Conservation (phyloP, 139 green algal species). For the Chlamydomonas sp. region DNA sequence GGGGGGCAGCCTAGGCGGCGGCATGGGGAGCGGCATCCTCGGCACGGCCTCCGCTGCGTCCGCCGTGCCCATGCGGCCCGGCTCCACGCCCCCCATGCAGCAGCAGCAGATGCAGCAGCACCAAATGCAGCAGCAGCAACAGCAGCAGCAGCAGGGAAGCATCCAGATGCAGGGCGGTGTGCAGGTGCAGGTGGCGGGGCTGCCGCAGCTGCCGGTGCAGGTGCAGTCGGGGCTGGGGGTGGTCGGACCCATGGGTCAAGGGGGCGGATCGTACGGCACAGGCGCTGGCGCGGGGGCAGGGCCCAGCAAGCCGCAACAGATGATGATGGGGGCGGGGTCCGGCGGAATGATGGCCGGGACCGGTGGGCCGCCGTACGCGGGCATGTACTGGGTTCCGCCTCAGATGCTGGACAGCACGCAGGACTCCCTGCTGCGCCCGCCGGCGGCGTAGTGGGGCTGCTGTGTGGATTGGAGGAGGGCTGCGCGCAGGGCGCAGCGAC, state of each 20-base stretch:
- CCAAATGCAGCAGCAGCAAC: background rate
- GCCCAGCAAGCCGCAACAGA: conserved; percentile 19
- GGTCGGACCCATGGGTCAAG: background rate
- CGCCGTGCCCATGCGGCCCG: background rate
- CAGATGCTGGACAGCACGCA: conserved; percentile 68
- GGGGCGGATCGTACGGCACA: background rate
- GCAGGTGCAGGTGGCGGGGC: background rate
- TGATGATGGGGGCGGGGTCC: background rate
- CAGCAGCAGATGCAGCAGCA: conserved; percentile 13
- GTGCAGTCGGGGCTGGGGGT: background rate
- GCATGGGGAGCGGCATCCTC: conserved; percentile 21
- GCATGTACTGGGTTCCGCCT: conserved; percentile 65
- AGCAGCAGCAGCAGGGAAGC: conserved; percentile 6
- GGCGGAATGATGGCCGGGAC: conserved; percentile 3
- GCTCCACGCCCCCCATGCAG: background rate
- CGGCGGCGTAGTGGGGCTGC: conserved; percentile 41
- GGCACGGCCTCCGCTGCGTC: conserved; percentile 2
- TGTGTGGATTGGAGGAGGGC: too few species aligned
- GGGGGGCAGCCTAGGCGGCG: too few species aligned
- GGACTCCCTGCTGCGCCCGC: conserved; percentile 69
- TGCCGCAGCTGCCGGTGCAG: background rate
- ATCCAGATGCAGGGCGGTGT: conserved; percentile 6
- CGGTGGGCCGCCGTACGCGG: conserved; percentile 16
- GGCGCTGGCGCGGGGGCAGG: background rate
- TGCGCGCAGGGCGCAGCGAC: background rate